Evolutionary conservation across 306 rosid genomes (phyloP).

Genomic region (Citrullus amarus): DNA sequence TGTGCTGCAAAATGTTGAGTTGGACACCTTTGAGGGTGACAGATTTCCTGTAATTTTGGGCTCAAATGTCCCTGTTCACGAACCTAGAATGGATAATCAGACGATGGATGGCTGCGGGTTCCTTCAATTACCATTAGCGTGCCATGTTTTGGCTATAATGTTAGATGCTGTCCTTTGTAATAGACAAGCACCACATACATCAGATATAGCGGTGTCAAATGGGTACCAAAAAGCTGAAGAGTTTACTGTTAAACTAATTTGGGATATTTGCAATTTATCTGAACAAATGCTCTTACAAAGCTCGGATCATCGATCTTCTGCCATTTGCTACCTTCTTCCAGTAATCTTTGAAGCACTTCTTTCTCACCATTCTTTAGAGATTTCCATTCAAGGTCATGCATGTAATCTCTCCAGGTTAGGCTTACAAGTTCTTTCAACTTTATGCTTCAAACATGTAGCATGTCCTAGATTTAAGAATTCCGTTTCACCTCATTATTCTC

Average conservation of each 20-base stretch:
- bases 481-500: not conserved
- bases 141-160: constrained; percentile 51
- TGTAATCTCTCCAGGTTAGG: constrained; percentile 49
- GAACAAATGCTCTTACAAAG: constrained; percentile 57
- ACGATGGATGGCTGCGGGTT: constrained; percentile 17
- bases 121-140: constrained; percentile 41
- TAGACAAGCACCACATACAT: constrained; percentile 12
- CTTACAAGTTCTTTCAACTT: constrained; percentile 11
- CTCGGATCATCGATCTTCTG: constrained; percentile 67
- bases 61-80: constrained; percentile 12
- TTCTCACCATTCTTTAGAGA: constrained; percentile 29
- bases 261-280: constrained; percentile 50
- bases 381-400: constrained; percentile 30
- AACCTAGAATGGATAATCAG: constrained; percentile 16
- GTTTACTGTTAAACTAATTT: constrained; percentile 38
- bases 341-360: constrained; percentile 45
- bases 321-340: constrained; percentile 66
- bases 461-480: constrained; percentile 6
- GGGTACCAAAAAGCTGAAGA: constrained; percentile 23
- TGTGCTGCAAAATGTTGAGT: constrained; percentile 29
- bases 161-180: constrained; percentile 47
- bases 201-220: constrained; percentile 23
- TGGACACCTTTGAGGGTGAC: constrained; percentile 27
- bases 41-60: constrained; percentile 8
- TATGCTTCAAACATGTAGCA: constrained; percentile 7